phyloP scores from a whole-genome alignment of 2,329 filamentous ascomycete genomes.

The Calonectria honghensis region DNA sequence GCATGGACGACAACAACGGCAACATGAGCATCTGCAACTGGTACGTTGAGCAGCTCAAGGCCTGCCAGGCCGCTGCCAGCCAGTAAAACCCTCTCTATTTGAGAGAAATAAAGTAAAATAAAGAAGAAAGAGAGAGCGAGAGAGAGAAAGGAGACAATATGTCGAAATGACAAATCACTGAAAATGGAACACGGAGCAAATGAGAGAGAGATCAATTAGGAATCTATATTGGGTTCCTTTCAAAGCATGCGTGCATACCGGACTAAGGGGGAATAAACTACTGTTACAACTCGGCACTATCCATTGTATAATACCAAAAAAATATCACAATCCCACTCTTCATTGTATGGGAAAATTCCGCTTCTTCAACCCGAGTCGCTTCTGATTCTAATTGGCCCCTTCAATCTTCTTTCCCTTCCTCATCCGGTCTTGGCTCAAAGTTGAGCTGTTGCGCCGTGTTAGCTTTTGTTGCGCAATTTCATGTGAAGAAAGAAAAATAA shows the following conservation, averaged over 20 bases:
- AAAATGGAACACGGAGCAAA: conserved; percentile 30
- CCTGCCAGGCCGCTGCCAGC: conserved; percentile 86
- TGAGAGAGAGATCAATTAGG: conserved; percentile 41
- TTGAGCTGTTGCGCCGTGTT: conserved; percentile 71
- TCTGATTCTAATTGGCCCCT: background rate
- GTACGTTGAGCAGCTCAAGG: conserved; percentile 98
- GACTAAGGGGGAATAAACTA: conserved; percentile 47
- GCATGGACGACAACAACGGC: conserved; percentile 95
- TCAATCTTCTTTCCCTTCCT: conserved; percentile 67
- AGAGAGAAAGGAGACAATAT: no score
- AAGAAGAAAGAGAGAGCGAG: conserved; percentile 1
- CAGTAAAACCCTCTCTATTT: conserved; percentile 70
- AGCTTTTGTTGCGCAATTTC: conserved; percentile 45
- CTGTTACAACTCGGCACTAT: conserved; percentile 52
- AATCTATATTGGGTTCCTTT: conserved; percentile 41
- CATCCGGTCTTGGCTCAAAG: conserved; percentile 79
- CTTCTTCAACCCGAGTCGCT: conserved; percentile 21
- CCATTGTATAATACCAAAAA: conserved; percentile 56
- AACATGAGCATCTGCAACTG: conserved; percentile 97
- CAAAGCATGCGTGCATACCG: conserved; percentile 50
- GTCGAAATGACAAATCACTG: conserved; percentile 11
- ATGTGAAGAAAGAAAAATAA: background rate
- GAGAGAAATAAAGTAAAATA: conserved; percentile 32
- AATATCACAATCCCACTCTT: conserved; percentile 54
- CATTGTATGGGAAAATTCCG: conserved; percentile 36